These are phyloP conservation scores for Oryza coarctata DNA, from an alignment of 176 grass and related monocot species.

Conservation along the genomic window DNA sequence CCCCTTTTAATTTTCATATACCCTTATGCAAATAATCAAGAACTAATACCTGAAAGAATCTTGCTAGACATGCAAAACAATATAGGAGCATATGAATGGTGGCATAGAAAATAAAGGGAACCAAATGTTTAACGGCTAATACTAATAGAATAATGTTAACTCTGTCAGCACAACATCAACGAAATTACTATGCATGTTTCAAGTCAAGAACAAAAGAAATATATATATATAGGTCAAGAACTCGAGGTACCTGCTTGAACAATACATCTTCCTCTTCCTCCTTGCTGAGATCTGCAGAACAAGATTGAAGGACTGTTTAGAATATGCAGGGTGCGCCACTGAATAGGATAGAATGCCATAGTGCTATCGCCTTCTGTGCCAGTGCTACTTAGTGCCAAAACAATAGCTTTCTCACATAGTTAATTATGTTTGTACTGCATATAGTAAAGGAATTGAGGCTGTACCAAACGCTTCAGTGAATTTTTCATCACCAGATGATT, in stretches of 20 bases:
- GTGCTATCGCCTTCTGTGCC: not conserved
- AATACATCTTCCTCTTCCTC: conserved; percentile 91
- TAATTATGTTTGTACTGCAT: not conserved
- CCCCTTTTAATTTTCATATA: not conserved
- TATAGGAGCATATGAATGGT: not conserved
- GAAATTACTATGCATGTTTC: not conserved
- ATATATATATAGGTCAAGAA: not conserved
- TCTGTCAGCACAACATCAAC: not conserved
- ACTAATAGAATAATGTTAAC: not conserved
- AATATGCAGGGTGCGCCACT: not conserved
- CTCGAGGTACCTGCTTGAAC: conserved; percentile 74
- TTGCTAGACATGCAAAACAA: not conserved
- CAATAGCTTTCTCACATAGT: not conserved
- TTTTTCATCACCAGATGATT: conserved; percentile 67
- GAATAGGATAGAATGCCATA: not conserved
- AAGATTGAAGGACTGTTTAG: conserved; percentile 7
- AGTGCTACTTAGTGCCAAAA: conserved; percentile 16
- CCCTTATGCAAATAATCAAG: not conserved
- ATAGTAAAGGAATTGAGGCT: conserved; percentile 26
- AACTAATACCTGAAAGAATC: not conserved
- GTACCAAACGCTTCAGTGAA: conserved; percentile 91
- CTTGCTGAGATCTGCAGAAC: conserved; percentile 70
- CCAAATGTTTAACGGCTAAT: not conserved
- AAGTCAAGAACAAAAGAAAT: not conserved
- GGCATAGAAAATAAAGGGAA: not conserved